Evolutionary conservation across 116 monocot species (phyloP).

Genomic region (Thalassia testudinum): DNA sequence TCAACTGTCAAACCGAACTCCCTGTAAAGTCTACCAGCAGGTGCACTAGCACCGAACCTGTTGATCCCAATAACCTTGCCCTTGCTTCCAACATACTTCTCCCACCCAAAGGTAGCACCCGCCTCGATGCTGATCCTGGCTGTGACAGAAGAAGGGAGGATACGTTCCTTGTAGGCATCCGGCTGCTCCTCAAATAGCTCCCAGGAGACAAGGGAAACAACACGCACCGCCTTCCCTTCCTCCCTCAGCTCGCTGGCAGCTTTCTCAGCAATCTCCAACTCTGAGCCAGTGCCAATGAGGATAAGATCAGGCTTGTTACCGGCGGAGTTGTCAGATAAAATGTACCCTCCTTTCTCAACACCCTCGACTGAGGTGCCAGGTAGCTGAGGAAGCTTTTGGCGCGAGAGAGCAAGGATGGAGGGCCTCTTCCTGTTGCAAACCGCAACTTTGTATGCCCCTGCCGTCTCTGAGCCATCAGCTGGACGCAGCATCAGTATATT

Average conservation of each 20-base stretch:
- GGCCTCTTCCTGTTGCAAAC: slow-evolving; percentile 74
- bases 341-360: slow-evolving; percentile 88
- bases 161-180: slow-evolving; percentile 75
- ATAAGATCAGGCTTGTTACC: slow-evolving; percentile 80
- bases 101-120: slow-evolving; percentile 80
- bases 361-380: slow-evolving; percentile 81
- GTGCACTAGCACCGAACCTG: slow-evolving; percentile 86
- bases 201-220: slow-evolving; percentile 81
- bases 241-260: slow-evolving; percentile 82
- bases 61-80: slow-evolving; percentile 89
- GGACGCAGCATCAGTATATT: slow-evolving; percentile 86
- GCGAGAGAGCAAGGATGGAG: slow-evolving; percentile 81
- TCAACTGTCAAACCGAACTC: slow-evolving; percentile 76
- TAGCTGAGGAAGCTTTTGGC: slow-evolving; percentile 90
- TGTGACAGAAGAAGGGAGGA: slow-evolving; percentile 48
- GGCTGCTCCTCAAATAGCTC: slow-evolving; percentile 92
- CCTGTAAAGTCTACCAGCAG: slow-evolving; percentile 89
- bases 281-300: slow-evolving; percentile 69
- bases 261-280: slow-evolving; percentile 81
- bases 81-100: slow-evolving; percentile 47
- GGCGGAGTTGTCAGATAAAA: slow-evolving; percentile 75
- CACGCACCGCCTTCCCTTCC: slow-evolving; percentile 69
- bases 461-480: slow-evolving; percentile 89
- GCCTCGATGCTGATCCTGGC: slow-evolving; percentile 87
- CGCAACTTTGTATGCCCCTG: slow-evolving; percentile 79